A percentile compares a stretch with the other conserved stretches of the same genome.
These are phyloP conservation scores for Umbelopsis isabellina DNA, from an alignment of 192 early-diverging fungal genomes.

Conservation along the genomic window DNA sequence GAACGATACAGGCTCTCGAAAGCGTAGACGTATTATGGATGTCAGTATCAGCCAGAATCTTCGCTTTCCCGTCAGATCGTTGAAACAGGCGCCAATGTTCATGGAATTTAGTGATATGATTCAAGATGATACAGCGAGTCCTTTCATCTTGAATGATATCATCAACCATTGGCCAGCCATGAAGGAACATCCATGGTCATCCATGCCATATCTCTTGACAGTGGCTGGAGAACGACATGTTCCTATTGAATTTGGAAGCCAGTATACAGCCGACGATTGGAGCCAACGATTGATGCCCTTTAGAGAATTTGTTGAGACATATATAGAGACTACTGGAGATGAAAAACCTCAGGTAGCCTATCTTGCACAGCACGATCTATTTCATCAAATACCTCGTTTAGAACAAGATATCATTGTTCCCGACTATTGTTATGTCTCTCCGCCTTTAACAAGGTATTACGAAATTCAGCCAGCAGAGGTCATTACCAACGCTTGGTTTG, in stretches of 20 bases:
- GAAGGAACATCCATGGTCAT: constrained; percentile 58
- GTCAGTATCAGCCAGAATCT: not conserved
- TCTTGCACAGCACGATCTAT: constrained; percentile 87
- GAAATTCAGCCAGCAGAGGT: constrained; percentile 46
- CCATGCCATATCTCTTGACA: constrained; percentile 60
- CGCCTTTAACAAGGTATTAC: constrained; percentile 31
- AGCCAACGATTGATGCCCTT: constrained; percentile 72
- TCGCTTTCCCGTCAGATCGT: constrained; percentile 14
- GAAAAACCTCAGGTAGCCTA: constrained; percentile 50
- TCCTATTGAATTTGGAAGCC: constrained; percentile 79
- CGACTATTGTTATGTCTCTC: constrained; percentile 66
- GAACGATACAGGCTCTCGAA: not conserved
- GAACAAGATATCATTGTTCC: constrained; percentile 72
- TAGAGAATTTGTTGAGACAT: constrained; percentile 67
- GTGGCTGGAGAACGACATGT: constrained; percentile 72
- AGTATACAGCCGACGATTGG: constrained; percentile 82
- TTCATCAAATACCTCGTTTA: constrained; percentile 74
- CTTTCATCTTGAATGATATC: constrained; percentile 55
- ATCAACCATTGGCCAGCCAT: constrained; percentile 74
- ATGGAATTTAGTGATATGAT: constrained; percentile 26
- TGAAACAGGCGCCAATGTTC: constrained; percentile 21
- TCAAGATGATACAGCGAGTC: constrained; percentile 27
- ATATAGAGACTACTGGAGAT: constrained; percentile 21
- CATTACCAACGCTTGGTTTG: constrained; percentile 78
- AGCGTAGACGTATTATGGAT: not conserved